These are phyloP conservation scores for Gryganskiella cystojenkinii DNA, from an alignment of 192 early-diverging fungal species.

Conservation along the genomic window DNA sequence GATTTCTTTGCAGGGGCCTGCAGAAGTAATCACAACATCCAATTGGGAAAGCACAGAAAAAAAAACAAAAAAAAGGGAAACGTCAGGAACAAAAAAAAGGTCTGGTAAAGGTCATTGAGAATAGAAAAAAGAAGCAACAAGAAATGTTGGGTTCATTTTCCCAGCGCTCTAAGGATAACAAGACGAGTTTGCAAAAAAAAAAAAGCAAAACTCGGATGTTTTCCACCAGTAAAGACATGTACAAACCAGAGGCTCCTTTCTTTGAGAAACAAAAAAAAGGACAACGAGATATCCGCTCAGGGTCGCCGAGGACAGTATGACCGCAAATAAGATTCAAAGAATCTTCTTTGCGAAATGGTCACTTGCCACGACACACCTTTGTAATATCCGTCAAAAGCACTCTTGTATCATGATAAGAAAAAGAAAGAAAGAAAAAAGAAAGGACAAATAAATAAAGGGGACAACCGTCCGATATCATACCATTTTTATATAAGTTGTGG, in stretches of 20 bases:
- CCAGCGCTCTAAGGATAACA: neutral
- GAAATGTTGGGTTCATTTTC: neutral
- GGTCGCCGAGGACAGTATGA: too few species aligned
- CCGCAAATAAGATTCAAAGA: too few species aligned
- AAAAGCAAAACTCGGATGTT: neutral
- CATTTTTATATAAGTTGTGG: too few species aligned
- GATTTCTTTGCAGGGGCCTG: conserved; percentile 66
- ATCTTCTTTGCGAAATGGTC: too few species aligned
- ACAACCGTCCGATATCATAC: too few species aligned
- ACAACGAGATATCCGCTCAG: too few species aligned
- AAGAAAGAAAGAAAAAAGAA: too few species aligned
- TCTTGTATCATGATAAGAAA: too few species aligned
- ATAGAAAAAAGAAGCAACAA: conserved; percentile 4
- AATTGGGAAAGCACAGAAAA: neutral
- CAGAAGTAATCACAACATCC: neutral
- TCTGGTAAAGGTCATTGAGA: conserved; percentile 53
- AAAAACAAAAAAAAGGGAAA: conserved; percentile 11
- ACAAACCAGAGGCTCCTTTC: neutral
- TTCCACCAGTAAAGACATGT: neutral
- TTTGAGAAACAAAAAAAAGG: too few species aligned
- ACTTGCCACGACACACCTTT: too few species aligned
- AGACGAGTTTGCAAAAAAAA: neutral
- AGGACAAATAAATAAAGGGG: too few species aligned
- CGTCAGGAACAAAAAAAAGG: conserved; percentile 17
- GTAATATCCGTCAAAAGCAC: too few species aligned